These are phyloP conservation scores for Diaporthe batatas DNA, from an alignment of 2,329 filamentous ascomycete species.

Conservation along the genomic window DNA sequence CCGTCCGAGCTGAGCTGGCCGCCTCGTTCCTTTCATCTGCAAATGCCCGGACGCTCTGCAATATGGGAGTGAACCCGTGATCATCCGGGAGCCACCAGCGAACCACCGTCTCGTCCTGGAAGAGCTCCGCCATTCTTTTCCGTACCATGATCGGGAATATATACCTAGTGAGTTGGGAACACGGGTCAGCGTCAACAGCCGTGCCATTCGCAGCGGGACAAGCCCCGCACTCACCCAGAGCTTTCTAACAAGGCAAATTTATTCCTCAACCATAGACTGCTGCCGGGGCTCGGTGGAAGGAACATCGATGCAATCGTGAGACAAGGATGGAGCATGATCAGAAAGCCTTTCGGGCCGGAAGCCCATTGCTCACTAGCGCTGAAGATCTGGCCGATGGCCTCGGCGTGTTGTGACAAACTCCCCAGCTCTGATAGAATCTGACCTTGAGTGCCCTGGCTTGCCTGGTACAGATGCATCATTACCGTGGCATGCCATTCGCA, in stretches of 20 bases:
- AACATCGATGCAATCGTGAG: slow-evolving; percentile 84
- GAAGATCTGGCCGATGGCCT: slow-evolving; percentile 81
- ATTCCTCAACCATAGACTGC: slow-evolving; percentile 83
- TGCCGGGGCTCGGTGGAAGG: slow-evolving; percentile 78
- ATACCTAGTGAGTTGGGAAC: slow-evolving; percentile 70
- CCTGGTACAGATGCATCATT: slow-evolving; percentile 85
- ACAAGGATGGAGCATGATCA: slow-evolving; percentile 80
- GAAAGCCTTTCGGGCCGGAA: slow-evolving; percentile 75
- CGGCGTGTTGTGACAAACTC: slow-evolving; percentile 70
- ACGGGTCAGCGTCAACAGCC: slow-evolving; percentile 5
- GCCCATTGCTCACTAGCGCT: slow-evolving; percentile 83
- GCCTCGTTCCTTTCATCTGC: slow-evolving; percentile 80
- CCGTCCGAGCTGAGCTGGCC: slow-evolving; percentile 67
- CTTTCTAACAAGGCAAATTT: slow-evolving; percentile 85
- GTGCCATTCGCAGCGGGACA: slow-evolving; percentile 20
- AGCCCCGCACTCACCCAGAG: slow-evolving; percentile 73
- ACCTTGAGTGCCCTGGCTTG: slow-evolving; percentile 68
- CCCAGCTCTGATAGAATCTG: slow-evolving; percentile 67
- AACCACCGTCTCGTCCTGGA: slow-evolving; percentile 77
- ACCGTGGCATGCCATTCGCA: slow-evolving; percentile 84
- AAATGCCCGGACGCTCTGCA: slow-evolving; percentile 83
- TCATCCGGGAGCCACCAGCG: slow-evolving; percentile 93
- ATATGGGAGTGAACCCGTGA: slow-evolving; percentile 79
- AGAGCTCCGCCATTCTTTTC: slow-evolving; percentile 80
- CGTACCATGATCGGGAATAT: slow-evolving; percentile 84